A percentile compares a stretch with the other conserved stretches of the same genome.
Evolutionary conservation across 495 filamentous ascomycete genomes (phyloP).

Genomic region (Penicillium cinerascens): DNA sequence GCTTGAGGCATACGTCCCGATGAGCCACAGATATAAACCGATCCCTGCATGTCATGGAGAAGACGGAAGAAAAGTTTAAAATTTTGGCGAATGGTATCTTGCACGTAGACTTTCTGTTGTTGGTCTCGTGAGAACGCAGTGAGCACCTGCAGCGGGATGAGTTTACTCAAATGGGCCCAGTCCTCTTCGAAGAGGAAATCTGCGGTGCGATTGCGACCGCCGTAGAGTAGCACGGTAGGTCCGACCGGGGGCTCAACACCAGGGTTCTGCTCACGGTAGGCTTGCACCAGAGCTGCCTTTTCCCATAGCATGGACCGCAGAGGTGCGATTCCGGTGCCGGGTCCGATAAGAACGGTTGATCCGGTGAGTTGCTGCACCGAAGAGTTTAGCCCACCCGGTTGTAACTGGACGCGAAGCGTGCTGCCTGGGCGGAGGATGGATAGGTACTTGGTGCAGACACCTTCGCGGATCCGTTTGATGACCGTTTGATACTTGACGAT

Average conservation of each 20-base stretch:
- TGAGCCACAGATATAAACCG: constrained; percentile 79
- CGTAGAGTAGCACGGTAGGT: constrained; percentile 64
- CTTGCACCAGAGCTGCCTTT: constrained; percentile 40
- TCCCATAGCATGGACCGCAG: constrained; percentile 79
- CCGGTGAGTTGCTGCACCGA: constrained; percentile 39
- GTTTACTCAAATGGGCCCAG: constrained; percentile 51
- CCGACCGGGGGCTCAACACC: constrained; percentile 27
- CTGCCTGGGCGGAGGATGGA: constrained; percentile 57
- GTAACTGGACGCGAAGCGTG: constrained; percentile 54
- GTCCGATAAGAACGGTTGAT: constrained; percentile 76
- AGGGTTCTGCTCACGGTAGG: constrained; percentile 34
- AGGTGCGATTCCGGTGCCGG: constrained; percentile 89
- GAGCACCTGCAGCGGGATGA: constrained; percentile 51
- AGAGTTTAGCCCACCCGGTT: constrained; percentile 54
- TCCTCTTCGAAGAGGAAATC: constrained; percentile 83
- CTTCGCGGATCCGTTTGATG: constrained; percentile 78
- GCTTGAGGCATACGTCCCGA: constrained; percentile 82
- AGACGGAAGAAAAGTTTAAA: constrained; percentile 53
- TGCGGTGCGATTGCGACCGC: constrained; percentile 64
- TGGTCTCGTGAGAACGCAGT: constrained; percentile 85
- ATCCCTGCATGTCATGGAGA: constrained; percentile 50
- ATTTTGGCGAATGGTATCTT: constrained; percentile 70
- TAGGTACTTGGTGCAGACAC: constrained; percentile 87
- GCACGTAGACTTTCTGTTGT: constrained; percentile 79
- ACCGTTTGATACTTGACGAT: constrained; percentile 89